Base-by-base conservation (phyloP, 176 grass and related monocot species). In the Luzula sylvatica region DNA sequence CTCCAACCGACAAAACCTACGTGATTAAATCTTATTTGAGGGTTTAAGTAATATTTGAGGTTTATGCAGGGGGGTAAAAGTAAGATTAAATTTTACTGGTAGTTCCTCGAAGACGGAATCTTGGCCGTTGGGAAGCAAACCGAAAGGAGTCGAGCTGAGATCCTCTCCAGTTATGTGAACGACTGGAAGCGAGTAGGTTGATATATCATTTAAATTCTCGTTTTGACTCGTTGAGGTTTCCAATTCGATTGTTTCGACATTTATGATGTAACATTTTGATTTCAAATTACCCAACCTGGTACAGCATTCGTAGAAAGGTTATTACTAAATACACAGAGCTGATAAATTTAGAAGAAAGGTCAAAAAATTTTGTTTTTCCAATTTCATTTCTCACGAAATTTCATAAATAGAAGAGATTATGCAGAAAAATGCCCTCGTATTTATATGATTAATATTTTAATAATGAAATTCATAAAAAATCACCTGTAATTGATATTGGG, bases 1-100 rank as follows among this genome's bases (percentile, higher is more conserved):
- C 70, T 9, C 62, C 52, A 72, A 80, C 66, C 49, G 83, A 82
- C 60, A 88, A 79, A 55, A 88, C 82, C 82, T 82, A 66, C 7
- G 66, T 66, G 13, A 15, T 22, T 7, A 58, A 27, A 59, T 11
- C 32, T 35, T 9, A 35, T 35, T 7, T 35, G 9, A 35, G 30
- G 30, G 30, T 9, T 7, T 35, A 1, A 4, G 1, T 35, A 35
- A 35, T 9, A 35, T 2, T 35, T 43, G 18, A 65, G 11, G 1
- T 28, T 65, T 29, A 11, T 17, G 38, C n/a, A 21, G 7, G 56
- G 26, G 24, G 51, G n/a, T 23, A 23, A 17, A 5, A 17, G 1
- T 20, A 23, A 55, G 13, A 8, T 46, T 21, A 24, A 53, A 53
- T 23, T n/a, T n/a, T 80, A 94, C 87, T 2, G 78, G 82, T 38